These are phyloP conservation scores for Sugiyamaella mastotermitis DNA, from an alignment of 805 yeast genomes.

Conservation along the genomic window DNA sequence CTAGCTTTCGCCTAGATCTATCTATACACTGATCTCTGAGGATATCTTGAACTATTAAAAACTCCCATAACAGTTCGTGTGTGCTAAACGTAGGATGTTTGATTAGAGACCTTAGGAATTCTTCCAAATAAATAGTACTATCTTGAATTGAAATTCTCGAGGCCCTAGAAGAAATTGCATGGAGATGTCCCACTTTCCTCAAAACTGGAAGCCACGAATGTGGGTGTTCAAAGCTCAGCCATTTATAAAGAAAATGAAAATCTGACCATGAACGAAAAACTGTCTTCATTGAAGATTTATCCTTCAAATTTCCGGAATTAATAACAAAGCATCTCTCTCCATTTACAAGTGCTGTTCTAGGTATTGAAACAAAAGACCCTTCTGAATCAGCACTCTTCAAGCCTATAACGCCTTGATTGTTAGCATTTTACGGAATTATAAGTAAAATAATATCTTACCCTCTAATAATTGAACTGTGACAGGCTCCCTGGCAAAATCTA, in stretches of 20 bases:
- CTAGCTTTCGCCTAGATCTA: conserved; percentile 23
- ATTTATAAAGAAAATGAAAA: conserved; percentile 28
- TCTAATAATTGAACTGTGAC: conserved; percentile 21
- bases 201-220: conserved; percentile 36
- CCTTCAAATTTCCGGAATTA: conserved; percentile 13
- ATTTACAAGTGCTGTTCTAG: conserved; percentile 14
- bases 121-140: conserved; percentile 43
- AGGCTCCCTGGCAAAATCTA: conserved; percentile 30
- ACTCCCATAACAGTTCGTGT: conserved; percentile 40
- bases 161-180: conserved; percentile 26
- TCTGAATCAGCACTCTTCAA: background rate
- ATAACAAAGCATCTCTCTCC: conserved; percentile 22
- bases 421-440: background rate
- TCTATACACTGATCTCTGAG: conserved; percentile 21
- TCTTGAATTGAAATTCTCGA: conserved; percentile 28
- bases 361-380: conserved; percentile 1
- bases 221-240: conserved; percentile 31
- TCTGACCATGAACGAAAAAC: conserved; percentile 29
- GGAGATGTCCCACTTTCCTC: too few relatives aligned
- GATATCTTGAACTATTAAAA: conserved; percentile 26
- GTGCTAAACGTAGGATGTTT: conserved; percentile 33
- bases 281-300: conserved; percentile 16
- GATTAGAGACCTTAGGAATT: conserved; percentile 40
- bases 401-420: background rate
- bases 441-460: conserved; percentile 8